phyloP scores from a whole-genome alignment of 352 stramenopile species.

The Globisporangium emineosum region DNA sequence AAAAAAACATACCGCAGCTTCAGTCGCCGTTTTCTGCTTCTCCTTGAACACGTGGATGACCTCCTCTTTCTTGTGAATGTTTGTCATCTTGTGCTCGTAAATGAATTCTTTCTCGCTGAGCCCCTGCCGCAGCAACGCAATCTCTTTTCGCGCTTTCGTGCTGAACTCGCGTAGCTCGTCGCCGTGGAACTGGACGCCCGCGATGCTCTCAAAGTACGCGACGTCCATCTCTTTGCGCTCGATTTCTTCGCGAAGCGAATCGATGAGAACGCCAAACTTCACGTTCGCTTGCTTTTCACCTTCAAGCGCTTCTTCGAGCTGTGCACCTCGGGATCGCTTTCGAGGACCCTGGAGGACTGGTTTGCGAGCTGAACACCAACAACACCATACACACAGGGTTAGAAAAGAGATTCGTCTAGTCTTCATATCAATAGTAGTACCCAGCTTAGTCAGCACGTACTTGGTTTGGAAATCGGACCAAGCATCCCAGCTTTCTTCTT shows the following conservation, averaged over 20 bases:
- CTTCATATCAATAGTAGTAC: not conserved
- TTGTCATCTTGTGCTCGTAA: conserved; percentile 42
- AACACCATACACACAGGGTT: not conserved
- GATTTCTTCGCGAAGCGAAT: conserved; percentile 59
- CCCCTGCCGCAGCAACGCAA: conserved; percentile 35
- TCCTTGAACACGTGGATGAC: conserved; percentile 70
- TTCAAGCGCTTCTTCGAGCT: conserved; percentile 64
- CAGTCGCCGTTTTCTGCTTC: conserved; percentile 49
- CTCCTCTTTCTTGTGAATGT: conserved; percentile 69
- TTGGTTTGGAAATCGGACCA: conserved; percentile 61
- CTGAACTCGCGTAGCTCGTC: conserved; percentile 50
- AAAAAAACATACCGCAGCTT: conserved; percentile 25
- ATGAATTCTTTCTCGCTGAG: conserved; percentile 55
- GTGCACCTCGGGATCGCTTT: conserved; percentile 60
- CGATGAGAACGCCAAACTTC: conserved; percentile 41
- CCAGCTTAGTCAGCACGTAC: conserved; percentile 16
- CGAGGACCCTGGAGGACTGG: conserved; percentile 29
- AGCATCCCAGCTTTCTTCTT: conserved; percentile 74
- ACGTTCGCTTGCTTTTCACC: conserved; percentile 41
- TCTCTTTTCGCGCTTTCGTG: conserved; percentile 31
- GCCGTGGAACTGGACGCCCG: conserved; percentile 47
- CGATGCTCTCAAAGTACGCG: conserved; percentile 71
- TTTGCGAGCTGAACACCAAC: conserved; percentile 22
- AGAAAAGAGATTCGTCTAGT: not conserved
- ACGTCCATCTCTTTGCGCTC: conserved; percentile 79